Evolutionary conservation across 495 filamentous ascomycete species (phyloP), one percentile per base, ranked within the genome.

Genomic region (Penicillium lagena): DNA sequence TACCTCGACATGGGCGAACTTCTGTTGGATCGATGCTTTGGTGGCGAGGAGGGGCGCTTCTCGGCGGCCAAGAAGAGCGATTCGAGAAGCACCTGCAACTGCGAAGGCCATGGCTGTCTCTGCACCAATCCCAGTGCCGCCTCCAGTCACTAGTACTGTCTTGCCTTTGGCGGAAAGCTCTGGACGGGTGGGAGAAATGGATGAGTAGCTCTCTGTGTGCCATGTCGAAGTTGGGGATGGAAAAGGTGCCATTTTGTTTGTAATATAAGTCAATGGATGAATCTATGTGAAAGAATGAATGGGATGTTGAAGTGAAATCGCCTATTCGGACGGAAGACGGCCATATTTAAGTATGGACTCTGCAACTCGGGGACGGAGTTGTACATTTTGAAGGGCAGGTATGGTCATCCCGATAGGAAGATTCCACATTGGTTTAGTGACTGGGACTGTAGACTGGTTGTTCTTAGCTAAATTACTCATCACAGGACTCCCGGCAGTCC

Each of bases 101-200:
- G 70, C 72, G 45, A 73, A 76, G 32, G 56, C 46, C 7, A 13
- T 43, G n/a, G 71, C 64, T 10, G 53, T 73, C 14, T 58, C 71
- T 30, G 51, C 50, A 13, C 72, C 73, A n/a, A 76, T 66, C 7
- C 71, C 72, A 29, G 56, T 59, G 7, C 64, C 63, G 1, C 60
- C 69, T 27, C 70, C 77, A 7, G 76, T 77, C 27, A 81, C 51
- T 15, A 79, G 43, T 15, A 80, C 59, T 4, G 55, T 68, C 35
- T 70, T 69, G 41, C 67, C 66, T 7, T 55, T 49, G 15, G 71
- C 67, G 34, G 65, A 71, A 28, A 75, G 66, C 45, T 64, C 60
- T 1, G 64, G 53, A 10, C 62, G 65, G 2, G 42, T 44, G 34
- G 75, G 67, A 10, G 62, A 65, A 55, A 59, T 8, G 63, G 64